These are phyloP conservation scores for Blastobotrys petasosporus DNA, from an alignment of 1,139 yeast genomes.

Conservation along the genomic window DNA sequence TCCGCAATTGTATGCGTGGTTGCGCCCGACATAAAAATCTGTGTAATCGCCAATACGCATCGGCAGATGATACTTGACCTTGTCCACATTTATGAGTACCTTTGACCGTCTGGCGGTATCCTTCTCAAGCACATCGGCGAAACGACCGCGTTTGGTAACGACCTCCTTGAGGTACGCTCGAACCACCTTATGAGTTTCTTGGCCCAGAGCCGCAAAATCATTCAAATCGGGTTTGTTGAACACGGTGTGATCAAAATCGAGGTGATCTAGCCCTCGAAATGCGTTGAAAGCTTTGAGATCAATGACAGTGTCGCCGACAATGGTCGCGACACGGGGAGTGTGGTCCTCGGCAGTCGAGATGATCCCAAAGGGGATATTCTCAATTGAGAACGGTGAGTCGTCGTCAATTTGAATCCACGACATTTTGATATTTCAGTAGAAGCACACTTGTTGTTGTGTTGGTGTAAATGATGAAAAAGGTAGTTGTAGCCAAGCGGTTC, in stretches of 20 bases:
- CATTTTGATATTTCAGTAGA: too few species aligned
- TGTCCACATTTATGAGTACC: constrained; percentile 12
- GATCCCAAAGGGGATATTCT: constrained; percentile 24
- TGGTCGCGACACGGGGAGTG: constrained; percentile 19
- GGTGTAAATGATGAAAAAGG: too few species aligned
- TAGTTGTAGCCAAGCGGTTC: too few species aligned
- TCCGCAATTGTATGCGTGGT: constrained; percentile 27
- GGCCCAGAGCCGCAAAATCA: constrained; percentile 23
- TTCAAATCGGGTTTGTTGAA: constrained; percentile 18
- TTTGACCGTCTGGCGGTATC: constrained; percentile 11
- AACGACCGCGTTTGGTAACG: constrained; percentile 17
- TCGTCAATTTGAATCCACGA: constrained; percentile 17
- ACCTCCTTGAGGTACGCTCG: constrained; percentile 20
- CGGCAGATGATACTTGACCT: constrained; percentile 20
- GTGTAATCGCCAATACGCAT: constrained; percentile 26
- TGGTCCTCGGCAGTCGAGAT: constrained; percentile 16
- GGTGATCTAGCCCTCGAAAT: constrained; percentile 16
- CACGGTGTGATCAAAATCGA: constrained; percentile 11
- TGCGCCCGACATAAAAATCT: constrained; percentile 24
- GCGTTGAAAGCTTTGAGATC: constrained; percentile 19
- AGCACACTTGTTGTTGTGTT: background rate
- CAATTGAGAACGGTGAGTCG: constrained; percentile 19
- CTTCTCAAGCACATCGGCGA: constrained; percentile 17
- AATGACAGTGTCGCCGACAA: constrained; percentile 20
- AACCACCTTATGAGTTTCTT: constrained; percentile 17